phyloP scores from a whole-genome alignment of 2,329 filamentous ascomycete species.

The Alternaria hordeiaustralica region DNA sequence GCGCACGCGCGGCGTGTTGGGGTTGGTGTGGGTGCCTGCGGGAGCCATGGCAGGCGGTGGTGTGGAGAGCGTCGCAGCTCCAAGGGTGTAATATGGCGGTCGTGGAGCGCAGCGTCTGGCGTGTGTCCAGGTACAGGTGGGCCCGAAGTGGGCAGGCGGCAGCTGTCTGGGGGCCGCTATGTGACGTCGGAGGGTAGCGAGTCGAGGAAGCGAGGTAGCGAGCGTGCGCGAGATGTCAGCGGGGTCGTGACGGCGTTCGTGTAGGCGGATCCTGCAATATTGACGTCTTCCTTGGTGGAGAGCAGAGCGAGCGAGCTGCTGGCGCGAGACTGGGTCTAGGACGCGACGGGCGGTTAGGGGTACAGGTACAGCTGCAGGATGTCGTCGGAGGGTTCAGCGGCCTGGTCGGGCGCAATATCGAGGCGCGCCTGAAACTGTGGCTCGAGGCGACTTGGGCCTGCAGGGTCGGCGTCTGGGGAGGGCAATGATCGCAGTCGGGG shows the following conservation, averaged over 20 bases:
- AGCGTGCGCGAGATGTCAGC: conserved; percentile 6
- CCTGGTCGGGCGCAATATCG: conserved; percentile 10
- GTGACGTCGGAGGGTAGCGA: conserved; percentile 15
- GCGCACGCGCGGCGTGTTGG: conserved; percentile 52
- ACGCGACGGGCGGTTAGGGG: conserved; percentile 22
- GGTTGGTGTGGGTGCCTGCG: conserved; percentile 44
- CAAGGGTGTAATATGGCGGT: conserved; percentile 20
- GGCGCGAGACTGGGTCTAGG: background rate
- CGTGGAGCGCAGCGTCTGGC: too few species aligned
- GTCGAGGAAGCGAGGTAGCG: conserved; percentile 2
- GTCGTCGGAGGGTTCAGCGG: conserved; percentile 2
- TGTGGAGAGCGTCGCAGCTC: conserved; percentile 37
- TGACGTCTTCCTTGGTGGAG: background rate
- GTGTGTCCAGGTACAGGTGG: conserved; percentile 31
- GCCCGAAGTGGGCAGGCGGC: conserved; percentile 34
- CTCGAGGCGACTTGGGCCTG: conserved; percentile 34
- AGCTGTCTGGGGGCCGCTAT: conserved; percentile 28
- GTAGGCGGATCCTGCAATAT: background rate
- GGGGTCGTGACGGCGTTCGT: background rate
- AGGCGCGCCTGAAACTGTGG: conserved; percentile 24
- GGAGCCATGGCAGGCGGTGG: conserved; percentile 44
- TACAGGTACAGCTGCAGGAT: conserved; percentile 10
- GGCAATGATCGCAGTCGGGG: conserved; percentile 32
- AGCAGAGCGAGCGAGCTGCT: background rate
- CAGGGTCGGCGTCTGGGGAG: conserved; percentile 32